Evolutionary conservation across 116 monocot genomes (phyloP).

Genomic region (Trichopus zeylanicus): DNA sequence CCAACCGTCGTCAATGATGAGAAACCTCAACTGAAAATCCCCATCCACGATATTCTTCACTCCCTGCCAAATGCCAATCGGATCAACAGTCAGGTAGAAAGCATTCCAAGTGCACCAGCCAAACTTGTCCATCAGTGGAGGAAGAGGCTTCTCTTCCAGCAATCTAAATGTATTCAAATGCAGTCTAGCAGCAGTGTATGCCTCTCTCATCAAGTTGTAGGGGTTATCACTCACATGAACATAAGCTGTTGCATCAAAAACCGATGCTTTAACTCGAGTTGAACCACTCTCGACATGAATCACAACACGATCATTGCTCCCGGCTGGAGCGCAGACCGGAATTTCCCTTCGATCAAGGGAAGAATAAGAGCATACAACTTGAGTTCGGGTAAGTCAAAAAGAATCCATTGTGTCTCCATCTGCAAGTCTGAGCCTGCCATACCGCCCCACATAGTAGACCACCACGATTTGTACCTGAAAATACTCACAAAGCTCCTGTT

Average conservation of each 20-base stretch:
- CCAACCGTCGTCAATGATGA: conserved; percentile 34
- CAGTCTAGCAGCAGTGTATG: conserved; percentile 14
- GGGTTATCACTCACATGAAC: conserved; percentile 22
- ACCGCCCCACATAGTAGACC: too few relatives aligned
- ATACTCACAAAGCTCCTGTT: too few relatives aligned
- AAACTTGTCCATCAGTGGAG: conserved; percentile 16
- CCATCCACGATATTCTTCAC: conserved; percentile 11
- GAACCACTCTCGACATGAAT: not conserved
- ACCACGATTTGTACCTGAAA: too few relatives aligned
- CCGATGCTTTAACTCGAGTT: not conserved
- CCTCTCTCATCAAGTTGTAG: conserved; percentile 19
- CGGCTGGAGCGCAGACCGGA: not conserved
- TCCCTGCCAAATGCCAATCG: conserved; percentile 16
- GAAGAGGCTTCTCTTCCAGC: conserved; percentile 20
- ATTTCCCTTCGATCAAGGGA: too few relatives aligned
- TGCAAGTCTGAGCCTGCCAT: too few relatives aligned
- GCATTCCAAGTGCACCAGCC: conserved; percentile 42
- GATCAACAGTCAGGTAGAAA: conserved; percentile 30
- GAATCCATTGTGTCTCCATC: too few relatives aligned
- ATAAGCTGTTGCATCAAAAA: not conserved
- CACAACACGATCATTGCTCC: not conserved
- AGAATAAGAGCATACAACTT: too few relatives aligned
- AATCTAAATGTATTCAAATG: conserved; percentile 21
- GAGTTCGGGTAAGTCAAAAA: too few relatives aligned
- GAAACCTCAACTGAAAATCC: conserved; percentile 12